Evolutionary conservation across 257 asterid genomes (phyloP), one percentile per base, ranked within the genome.

Genomic region (Gentiana straminea): DNA sequence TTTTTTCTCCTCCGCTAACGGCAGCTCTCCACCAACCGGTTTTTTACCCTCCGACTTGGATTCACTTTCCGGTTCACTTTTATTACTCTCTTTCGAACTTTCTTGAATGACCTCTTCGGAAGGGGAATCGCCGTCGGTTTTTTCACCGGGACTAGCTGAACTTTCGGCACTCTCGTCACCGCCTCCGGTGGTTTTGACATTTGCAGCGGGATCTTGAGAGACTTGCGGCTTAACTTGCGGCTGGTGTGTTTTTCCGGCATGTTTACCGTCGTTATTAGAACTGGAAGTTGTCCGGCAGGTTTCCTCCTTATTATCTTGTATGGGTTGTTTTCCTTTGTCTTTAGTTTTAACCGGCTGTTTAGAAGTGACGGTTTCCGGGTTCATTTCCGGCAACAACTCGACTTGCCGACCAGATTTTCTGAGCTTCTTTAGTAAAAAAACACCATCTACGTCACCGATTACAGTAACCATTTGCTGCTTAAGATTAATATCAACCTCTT

Each of bases 401-500:
- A 91, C 94, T 6, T 74, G 75, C 58, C 80, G 82, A 5, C 94
- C 84, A 49, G 86, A 68, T 53, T 82, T 85, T 0, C 4, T 63
- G 33, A 85, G 63, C 62, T 76, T 82, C 44, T 56, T 67, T 4
- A 82, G 47, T 36, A 85, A 51, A 55, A 77, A 49, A 32, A 65
- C 66, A 8, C 79, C 68, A 6, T 74, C 77, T 4, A 74, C 79
- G 63, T 69, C 62, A 33, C 94, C 94, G 4, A 46, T 68, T 2
- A 85, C 86, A 5, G 79, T 80, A 1, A 73, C 94, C 56, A 69
- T 82, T 6, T 85, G 94, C 55, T 70, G 91, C 76, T 73, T 78
- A n/a, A 61, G 55, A 65, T 85, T 91, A 48, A 85, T 73, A 47
- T 77, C 91, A 2, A 68, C 77, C 34, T 47, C 58, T 10, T 56